Base-by-base conservation (phyloP, 306 rosid genomes). In the Abrus precatorius region DNA sequence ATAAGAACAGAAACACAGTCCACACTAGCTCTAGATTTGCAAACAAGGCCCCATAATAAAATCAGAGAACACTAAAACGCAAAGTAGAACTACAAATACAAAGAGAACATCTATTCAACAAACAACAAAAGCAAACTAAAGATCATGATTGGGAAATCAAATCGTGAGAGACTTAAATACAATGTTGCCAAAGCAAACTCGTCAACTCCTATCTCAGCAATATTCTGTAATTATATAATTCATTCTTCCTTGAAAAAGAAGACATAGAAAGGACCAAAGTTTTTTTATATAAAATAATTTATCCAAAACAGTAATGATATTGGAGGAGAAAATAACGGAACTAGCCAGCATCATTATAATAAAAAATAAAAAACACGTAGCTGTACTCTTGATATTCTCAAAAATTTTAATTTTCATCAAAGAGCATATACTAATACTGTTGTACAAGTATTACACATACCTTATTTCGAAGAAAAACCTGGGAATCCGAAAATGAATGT, bases 391-490 rank as follows among this genome's bases (percentile, higher is more conserved):
- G 13, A 14, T 64, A 27, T 64, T 64, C 34, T 66, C n/a, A 11
- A 38, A 6, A 47, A 67, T 44, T 20, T 43, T 44, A 65, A 45
- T 1, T 20, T 67, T 41, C 27, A 67, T 9, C 5, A 20, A 67
- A 67, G 27, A 1, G 40, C 10, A 10, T 10, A 28, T 47, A 67
- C 55, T 10, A 6, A 44, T 43, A 7, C 14, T 33, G 27, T 1
- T 47, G 74, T 11, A 45, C 47, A 44, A 44, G 49, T 69, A 32
- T 28, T 44, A 47, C 0, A 52, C 77, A 48, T 89, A 92, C 95
- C 95, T 92, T 71, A 88, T 72, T 69, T 62, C 72, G 68, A 92
- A 89, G 88, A 89, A 89, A 77, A 78, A 69, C 80, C 77, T 84
- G 41, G 97, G 97, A 41, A 76, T 65, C 73, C 86, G 43, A 77